Base-by-base conservation (phyloP, 2,329 filamentous ascomycete species). In the Elsinoe batatas region DNA sequence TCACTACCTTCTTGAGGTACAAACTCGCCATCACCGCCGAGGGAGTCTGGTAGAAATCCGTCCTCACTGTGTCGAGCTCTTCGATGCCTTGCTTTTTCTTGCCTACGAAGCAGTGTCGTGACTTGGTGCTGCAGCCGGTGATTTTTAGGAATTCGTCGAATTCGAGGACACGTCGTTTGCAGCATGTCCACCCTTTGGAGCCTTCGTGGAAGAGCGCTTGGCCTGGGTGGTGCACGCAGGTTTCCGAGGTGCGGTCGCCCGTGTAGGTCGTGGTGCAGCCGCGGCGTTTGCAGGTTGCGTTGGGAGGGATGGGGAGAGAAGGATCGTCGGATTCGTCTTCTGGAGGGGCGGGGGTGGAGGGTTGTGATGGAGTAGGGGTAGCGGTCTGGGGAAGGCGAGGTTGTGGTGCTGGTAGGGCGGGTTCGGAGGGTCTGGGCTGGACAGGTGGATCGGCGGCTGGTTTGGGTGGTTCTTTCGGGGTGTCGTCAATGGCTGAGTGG, bases 81-180 rank as follows among this genome's bases (percentile, higher is more conserved):
- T 95, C 88, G 37, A 68, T 69, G 56, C 71, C 68, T 57, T 69
- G 72, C 62, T 68, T 88, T 63, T 80, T 81, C 62, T 82, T 78
- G 3, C 87, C 87, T 33, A 97, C 79, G 65, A 96, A 98, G 61
- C 95, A 72, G 75, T 98, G 93, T 58, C 80, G 78, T 42, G 78
- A 75, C 72, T 91, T 93, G 42, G 85, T 90, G 69, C 83, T 83
- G 73, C 93, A 98, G 1, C 93, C 93, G 64, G 87, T 83, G 58
- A 98, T 91, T 72, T 88, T 93, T 84, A 98, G 84, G 72, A 98
- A 98, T 71, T 97, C 86, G 69, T 98, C 91, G 71, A 98, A 98
- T 68, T 98, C 93, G 58, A 98, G 74, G 57, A 98, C 93, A 36
- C 90, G 81, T 64, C 89, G 79, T 80, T 97, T 97, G 75, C 93